These are phyloP conservation scores for Closterium sp. DNA, from an alignment of 139 green algal species.

Conservation along the genomic window DNA sequence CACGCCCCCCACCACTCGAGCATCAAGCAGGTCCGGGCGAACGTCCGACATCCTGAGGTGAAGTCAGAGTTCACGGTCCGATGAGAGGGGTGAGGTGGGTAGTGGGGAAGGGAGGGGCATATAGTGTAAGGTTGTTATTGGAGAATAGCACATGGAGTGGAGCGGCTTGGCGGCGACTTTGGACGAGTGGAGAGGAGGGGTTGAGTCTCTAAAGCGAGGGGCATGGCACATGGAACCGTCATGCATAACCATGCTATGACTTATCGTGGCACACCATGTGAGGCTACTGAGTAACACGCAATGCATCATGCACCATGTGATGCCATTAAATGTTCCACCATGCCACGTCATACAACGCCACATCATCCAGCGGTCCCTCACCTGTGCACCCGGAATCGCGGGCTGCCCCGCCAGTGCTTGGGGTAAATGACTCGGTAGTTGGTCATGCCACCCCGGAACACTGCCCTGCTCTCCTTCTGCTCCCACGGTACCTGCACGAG, in stretches of 20 bases:
- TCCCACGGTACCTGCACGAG: constrained; percentile 12
- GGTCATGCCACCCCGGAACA: constrained; percentile 22
- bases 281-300: too few relatives aligned
- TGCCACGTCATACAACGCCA: not conserved
- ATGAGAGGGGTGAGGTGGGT: too few relatives aligned
- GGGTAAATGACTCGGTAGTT: constrained; percentile 17
- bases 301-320: not conserved
- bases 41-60: constrained; percentile 1
- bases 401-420: constrained; percentile 13
- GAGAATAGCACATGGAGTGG: too few relatives aligned
- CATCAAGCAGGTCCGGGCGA: constrained; percentile 20
- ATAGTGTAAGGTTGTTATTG: too few relatives aligned
- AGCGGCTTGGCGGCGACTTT: too few relatives aligned
- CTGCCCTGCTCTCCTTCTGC: constrained; percentile 6
- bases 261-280: too few relatives aligned
- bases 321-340: not conserved
- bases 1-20: not conserved
- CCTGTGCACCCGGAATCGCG: not conserved
- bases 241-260: too few relatives aligned
- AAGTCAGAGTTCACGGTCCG: too few relatives aligned
- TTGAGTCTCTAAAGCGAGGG: too few relatives aligned
- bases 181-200: too few relatives aligned
- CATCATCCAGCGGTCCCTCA: not conserved
- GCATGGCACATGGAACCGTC: too few relatives aligned
- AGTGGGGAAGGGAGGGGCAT: too few relatives aligned